Conservation (phyloP, 495 filamentous ascomycete species). For the Tirmania nivea region DNA sequence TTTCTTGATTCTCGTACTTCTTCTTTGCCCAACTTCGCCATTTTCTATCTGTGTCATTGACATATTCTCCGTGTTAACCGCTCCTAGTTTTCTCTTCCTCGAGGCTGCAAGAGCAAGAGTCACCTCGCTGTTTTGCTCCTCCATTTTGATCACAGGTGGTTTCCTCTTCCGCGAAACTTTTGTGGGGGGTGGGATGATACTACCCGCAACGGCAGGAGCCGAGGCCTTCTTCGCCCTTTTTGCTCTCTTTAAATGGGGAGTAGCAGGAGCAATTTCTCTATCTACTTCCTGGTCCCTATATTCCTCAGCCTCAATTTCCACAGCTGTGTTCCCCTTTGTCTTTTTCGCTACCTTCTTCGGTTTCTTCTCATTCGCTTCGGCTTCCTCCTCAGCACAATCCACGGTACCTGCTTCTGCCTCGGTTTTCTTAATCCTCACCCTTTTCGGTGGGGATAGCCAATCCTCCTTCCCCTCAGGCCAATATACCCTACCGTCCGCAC, state of each 20-base stretch:
- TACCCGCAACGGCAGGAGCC: background rate
- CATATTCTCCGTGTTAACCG: no score
- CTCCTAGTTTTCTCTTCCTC: no score
- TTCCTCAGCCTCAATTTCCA: background rate
- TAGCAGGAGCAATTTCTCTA: background rate
- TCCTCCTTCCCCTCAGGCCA: constrained; percentile 82
- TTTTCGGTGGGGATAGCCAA: constrained; percentile 65
- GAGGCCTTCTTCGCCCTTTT: background rate
- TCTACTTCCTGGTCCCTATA: background rate
- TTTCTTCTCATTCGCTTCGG: background rate
- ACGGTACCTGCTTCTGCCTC: constrained; percentile 7
- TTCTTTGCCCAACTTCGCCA: no score
- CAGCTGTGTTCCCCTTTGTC: background rate
- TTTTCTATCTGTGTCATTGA: no score
- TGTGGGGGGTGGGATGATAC: no score
- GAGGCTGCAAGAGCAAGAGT: no score
- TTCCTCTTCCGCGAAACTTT: no score
- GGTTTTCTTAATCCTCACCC: constrained; percentile 40
- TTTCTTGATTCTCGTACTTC: no score
- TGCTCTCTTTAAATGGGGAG: background rate
- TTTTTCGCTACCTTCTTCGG: background rate
- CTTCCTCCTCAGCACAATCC: background rate
- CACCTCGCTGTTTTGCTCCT: no score
- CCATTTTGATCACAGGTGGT: no score
- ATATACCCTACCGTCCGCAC: constrained; percentile 65